These are phyloP conservation scores for Sporormia fimetaria DNA, from an alignment of 495 filamentous ascomycete genomes.

Conservation along the genomic window DNA sequence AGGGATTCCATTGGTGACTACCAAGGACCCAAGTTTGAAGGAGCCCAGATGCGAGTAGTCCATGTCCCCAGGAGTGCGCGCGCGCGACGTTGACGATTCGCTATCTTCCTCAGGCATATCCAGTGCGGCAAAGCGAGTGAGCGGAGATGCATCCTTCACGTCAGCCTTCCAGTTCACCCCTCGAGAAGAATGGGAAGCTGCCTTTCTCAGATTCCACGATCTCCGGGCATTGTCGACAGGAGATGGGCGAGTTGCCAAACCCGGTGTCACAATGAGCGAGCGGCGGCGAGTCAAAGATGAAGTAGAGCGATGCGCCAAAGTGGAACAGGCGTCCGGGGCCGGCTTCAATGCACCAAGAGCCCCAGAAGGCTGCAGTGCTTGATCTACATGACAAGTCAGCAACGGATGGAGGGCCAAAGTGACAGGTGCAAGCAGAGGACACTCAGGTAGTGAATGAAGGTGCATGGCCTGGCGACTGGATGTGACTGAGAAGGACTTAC, in stretches of 20 bases:
- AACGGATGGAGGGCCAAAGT: neutral
- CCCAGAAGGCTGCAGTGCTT: constrained; percentile 11
- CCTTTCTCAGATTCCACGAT: constrained; percentile 18
- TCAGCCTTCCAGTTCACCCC: constrained; percentile 17
- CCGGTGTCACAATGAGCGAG: constrained; percentile 24
- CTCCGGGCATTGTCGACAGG: constrained; percentile 21
- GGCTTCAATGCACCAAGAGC: too few species aligned
- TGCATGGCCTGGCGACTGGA: neutral
- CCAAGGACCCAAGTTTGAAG: constrained; percentile 30
- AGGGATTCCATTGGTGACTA: constrained; percentile 32
- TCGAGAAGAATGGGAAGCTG: neutral
- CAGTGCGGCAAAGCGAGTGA: constrained; percentile 22
- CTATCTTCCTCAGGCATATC: constrained; percentile 23
- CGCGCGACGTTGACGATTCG: constrained; percentile 17
- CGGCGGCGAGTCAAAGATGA: constrained; percentile 23
- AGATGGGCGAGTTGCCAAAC: constrained; percentile 28
- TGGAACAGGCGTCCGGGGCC: too few species aligned
- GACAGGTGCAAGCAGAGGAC: neutral
- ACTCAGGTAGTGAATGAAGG: neutral
- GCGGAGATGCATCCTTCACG: constrained; percentile 19
- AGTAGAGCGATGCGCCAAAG: constrained; percentile 8
- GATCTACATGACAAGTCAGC: constrained; percentile 5
- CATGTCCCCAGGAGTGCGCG: constrained; percentile 29
- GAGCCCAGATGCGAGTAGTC: constrained; percentile 28
- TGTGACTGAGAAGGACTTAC: constrained; percentile 5